Percentiles rank a stretch among this genome's conserved stretches.
Evolutionary conservation across 345 rosid species (phyloP).

Genomic region (Citrus unshiu): DNA sequence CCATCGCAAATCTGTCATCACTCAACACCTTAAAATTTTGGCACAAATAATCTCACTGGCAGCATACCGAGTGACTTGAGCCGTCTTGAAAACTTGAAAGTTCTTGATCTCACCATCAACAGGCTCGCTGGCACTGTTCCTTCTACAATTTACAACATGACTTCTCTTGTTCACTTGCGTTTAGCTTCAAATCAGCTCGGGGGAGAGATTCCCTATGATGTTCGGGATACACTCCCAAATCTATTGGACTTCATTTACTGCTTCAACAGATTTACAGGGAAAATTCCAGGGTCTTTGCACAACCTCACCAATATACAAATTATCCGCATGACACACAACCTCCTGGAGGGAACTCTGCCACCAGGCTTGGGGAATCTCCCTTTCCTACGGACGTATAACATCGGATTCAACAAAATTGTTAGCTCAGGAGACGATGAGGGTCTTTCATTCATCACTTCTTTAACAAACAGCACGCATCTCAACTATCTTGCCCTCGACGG

Average conservation of each 20-base stretch:
- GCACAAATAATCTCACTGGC: constrained; percentile 43
- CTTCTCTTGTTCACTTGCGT: constrained; percentile 17
- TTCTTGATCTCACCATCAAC: constrained; percentile 26
- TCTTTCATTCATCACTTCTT: constrained; percentile 24
- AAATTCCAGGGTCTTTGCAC: constrained; percentile 20
- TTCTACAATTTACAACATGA: constrained; percentile 20
- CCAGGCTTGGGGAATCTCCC: constrained; percentile 23
- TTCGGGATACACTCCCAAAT: constrained; percentile 29
- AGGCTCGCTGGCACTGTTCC: constrained; percentile 17
- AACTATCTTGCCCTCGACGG: constrained; percentile 18
- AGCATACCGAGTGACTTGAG: constrained; percentile 18
- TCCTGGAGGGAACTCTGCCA: constrained; percentile 25
- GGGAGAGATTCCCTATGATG: constrained; percentile 16
- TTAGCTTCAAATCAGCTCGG: constrained; percentile 20
- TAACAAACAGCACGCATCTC: constrained; percentile 24
- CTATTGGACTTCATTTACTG: constrained; percentile 18
- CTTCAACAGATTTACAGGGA: constrained; percentile 24
- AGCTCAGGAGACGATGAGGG: constrained; percentile 17
- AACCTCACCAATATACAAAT: constrained; percentile 21
- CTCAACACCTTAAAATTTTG: constrained; percentile 33
- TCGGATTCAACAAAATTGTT: constrained; percentile 14
- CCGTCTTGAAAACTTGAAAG: constrained; percentile 12
- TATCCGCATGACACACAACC: constrained; percentile 13
- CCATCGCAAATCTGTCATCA: constrained; percentile 38
- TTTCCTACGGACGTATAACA: constrained; percentile 12